These are phyloP conservation scores for Leccinum rimulosum DNA, from an alignment of 768 basidiomycete genomes.

Conservation along the genomic window DNA sequence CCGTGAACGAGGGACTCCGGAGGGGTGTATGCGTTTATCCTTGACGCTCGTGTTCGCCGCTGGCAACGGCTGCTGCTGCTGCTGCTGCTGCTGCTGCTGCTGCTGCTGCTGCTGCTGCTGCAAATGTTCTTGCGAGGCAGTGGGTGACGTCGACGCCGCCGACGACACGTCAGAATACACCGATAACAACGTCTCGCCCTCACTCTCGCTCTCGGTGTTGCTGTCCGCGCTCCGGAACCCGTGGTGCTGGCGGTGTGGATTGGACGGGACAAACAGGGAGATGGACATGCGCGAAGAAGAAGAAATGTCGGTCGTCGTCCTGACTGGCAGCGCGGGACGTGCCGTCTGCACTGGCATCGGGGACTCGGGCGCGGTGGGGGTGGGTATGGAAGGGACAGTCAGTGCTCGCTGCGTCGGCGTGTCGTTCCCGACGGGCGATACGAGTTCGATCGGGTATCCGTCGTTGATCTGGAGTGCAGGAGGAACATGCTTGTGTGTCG, in stretches of 20 bases:
- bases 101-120: background rate
- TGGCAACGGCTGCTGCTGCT: constrained; percentile 11
- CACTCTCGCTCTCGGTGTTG: constrained; percentile 31
- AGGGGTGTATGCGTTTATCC: constrained; percentile 2
- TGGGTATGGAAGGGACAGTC: constrained; percentile 52
- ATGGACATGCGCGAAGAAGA: constrained; percentile 28
- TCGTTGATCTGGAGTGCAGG: constrained; percentile 31
- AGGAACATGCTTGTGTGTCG: constrained; percentile 20
- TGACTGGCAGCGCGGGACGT: constrained; percentile 9
- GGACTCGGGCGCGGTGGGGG: constrained; percentile 42
- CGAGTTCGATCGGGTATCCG: constrained; percentile 19
- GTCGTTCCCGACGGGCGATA: constrained; percentile 11
- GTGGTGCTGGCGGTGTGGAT: constrained; percentile 20
- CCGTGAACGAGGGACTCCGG: constrained; percentile 38
- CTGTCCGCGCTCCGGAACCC: constrained; percentile 24
- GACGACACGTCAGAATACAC: constrained; percentile 37
- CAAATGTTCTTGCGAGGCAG: constrained; percentile 30
- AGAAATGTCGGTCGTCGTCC: constrained; percentile 12
- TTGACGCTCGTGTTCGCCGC: constrained; percentile 10
- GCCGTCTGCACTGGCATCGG: constrained; percentile 27
- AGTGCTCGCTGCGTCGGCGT: constrained; percentile 38
- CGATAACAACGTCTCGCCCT: constrained; percentile 31
- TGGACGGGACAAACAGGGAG: constrained; percentile 23
- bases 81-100: background rate
- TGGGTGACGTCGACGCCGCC: constrained; percentile 31